Evolutionary conservation across 192 early-diverging fungal species (phyloP).

Genomic region (Radiomyces spectabilis): DNA sequence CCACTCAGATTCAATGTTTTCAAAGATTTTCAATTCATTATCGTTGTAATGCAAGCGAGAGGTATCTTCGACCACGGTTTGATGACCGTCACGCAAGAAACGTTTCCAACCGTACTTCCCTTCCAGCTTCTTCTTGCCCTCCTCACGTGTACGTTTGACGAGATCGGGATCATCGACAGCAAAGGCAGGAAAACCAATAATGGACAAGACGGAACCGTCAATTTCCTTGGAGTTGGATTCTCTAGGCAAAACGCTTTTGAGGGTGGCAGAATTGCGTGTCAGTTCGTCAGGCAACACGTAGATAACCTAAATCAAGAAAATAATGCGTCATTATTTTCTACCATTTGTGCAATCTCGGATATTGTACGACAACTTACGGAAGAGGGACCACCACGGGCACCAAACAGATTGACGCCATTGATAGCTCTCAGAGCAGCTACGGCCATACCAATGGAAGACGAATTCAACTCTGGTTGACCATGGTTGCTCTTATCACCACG

Average conservation of each 20-base stretch:
- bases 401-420: constrained; percentile 82
- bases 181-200: constrained; percentile 87
- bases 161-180: constrained; percentile 64
- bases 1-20: constrained; percentile 85
- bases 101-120: constrained; percentile 80
- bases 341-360: neutral
- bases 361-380: constrained; percentile 43
- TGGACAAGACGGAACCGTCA: constrained; percentile 74
- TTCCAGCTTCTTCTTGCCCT: constrained; percentile 75
- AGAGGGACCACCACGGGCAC: constrained; percentile 64
- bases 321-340: neutral
- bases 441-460: constrained; percentile 83
- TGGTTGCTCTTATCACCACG: constrained; percentile 86
- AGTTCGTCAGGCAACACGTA: constrained; percentile 83
- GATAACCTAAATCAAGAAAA: constrained; percentile 46
- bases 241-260: constrained; percentile 70
- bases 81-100: constrained; percentile 83
- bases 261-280: constrained; percentile 72
- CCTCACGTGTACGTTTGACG: constrained; percentile 55
- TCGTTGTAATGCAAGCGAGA: constrained; percentile 74
- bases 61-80: constrained; percentile 70
- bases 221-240: constrained; percentile 85
- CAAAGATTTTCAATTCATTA: constrained; percentile 75
- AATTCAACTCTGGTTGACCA: constrained; percentile 80
- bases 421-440: constrained; percentile 79